phyloP scores from a whole-genome alignment of 139 green algal species.

The Axilococcus clingmanii region DNA sequence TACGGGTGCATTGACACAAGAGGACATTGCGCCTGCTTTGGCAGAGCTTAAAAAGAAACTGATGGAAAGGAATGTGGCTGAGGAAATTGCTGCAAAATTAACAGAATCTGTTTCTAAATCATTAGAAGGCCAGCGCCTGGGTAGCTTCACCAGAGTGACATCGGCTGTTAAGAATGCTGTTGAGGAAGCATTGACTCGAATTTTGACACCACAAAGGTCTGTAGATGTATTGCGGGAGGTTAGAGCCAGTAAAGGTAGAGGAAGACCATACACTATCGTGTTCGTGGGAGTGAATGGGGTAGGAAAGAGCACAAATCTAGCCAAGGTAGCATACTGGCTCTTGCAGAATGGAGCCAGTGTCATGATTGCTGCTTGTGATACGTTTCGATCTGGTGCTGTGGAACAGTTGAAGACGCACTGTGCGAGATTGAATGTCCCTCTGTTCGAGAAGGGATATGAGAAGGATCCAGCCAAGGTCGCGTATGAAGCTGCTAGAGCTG shows the following conservation, averaged over 20 bases:
- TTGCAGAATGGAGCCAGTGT: conserved; percentile 63
- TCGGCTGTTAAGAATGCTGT: conserved; percentile 68
- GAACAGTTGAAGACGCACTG: conserved; percentile 98
- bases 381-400: conserved; percentile 93
- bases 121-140: conserved; percentile 80
- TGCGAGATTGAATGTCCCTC: conserved; percentile 63
- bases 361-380: conserved; percentile 96
- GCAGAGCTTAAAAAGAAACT: conserved; percentile 83
- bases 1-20: conserved; percentile 54
- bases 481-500: conserved; percentile 75
- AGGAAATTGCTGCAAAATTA: conserved; percentile 87
- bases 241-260: conserved; percentile 27
- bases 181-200: conserved; percentile 68
- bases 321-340: conserved; percentile 97
- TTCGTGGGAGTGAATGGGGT: conserved; percentile 99
- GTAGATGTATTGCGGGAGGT: conserved; percentile 74
- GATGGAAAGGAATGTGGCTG: conserved; percentile 96
- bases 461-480: conserved; percentile 93
- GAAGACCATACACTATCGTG: conserved; percentile 88
- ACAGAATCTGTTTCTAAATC: conserved; percentile 54
- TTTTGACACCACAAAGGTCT: conserved; percentile 62
- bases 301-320: conserved; percentile 97
- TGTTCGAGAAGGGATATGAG: conserved; percentile 98
- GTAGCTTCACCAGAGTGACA: conserved; percentile 73
- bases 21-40: conserved; percentile 79